Percentiles rank a stretch among this genome's conserved stretches.
phyloP scores from a whole-genome alignment of 306 rosid genomes.

The Betula pendula region DNA sequence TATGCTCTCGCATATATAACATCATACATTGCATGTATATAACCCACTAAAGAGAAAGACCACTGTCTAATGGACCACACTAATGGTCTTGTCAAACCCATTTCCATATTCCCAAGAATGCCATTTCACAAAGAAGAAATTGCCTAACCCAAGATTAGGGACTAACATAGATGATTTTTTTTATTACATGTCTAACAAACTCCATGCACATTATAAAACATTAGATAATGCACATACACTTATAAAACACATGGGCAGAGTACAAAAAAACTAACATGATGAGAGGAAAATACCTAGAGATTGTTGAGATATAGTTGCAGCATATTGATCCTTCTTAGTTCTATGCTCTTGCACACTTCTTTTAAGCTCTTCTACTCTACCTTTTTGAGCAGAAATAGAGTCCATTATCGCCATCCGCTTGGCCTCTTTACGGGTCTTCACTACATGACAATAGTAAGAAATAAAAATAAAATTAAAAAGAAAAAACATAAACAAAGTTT shows the following conservation, averaged over 20 bases:
- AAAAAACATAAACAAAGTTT: background rate
- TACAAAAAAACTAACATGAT: background rate
- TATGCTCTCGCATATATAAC: too few relatives aligned
- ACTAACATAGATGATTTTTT: too few relatives aligned
- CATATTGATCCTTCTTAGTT: conserved; percentile 50
- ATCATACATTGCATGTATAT: too few relatives aligned
- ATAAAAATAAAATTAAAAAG: background rate
- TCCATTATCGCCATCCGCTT: conserved; percentile 67
- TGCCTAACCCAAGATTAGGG: too few relatives aligned
- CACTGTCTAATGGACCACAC: too few relatives aligned
- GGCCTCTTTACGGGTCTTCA: conserved; percentile 79
- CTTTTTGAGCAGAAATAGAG: conserved; percentile 56
- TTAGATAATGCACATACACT: background rate
- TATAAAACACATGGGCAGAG: background rate
- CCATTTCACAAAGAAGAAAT: too few relatives aligned
- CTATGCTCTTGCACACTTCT: conserved; percentile 44
- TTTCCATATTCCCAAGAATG: too few relatives aligned
- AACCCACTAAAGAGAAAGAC: too few relatives aligned
- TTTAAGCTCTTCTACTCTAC: conserved; percentile 53
- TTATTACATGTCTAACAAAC: too few relatives aligned
- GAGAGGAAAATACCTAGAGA: conserved; percentile 45
- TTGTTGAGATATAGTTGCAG: conserved; percentile 48
- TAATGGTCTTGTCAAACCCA: too few relatives aligned
- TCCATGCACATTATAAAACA: background rate
- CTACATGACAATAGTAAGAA: conserved; percentile 38